Evolutionary conservation across 495 filamentous ascomycete species (phyloP), one percentile per base, ranked within the genome.

Genomic region (Bacidia gigantensis): DNA sequence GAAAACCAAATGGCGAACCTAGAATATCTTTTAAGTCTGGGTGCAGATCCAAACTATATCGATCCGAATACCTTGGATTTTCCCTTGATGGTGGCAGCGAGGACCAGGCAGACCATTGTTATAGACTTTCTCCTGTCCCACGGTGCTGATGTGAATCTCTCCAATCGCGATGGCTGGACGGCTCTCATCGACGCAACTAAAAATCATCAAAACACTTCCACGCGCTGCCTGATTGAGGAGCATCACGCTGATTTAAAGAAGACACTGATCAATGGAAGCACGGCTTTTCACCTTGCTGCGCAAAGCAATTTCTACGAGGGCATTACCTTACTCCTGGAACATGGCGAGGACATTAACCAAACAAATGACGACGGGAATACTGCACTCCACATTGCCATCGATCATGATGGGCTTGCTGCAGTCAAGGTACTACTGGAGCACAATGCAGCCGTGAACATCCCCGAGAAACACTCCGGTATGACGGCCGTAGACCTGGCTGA

Each of bases 261-360:
- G 67, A 73, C 44, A 62, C 57, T 17, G 64, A 63, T 35, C 29
- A 35, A 35, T 35, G 29, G 29, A 0, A 72, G 69, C 69, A 71
- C 69, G 3, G 67, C 70, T 0, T 51, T 76, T 12, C 71, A 74
- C 40, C 71, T 67, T 69, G 72, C 72, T 29, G 60, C 64, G 2
- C 67, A 60, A 49, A 71, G 69, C 50, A 67, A 69, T 0, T 68
- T 72, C 49, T 60, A 63, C 21, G 67, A 74, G 25, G 58, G 67
- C 17, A 64, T 71, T 2, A 56, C 65, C 2, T 35, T 67, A 3
- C 60, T 71, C 12, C 58, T 64, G 38, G 57, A 61, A 24, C 65
- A 61, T 41, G 65, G 61, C 54, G 57, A 53, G 23, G 49, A 56
- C 3, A 54, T 72, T 2, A 57, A 59, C 18, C 58, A 50, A 23